These are phyloP conservation scores for Azolla pinnata DNA, from an alignment of 75 land plant species.

Conservation along the genomic window DNA sequence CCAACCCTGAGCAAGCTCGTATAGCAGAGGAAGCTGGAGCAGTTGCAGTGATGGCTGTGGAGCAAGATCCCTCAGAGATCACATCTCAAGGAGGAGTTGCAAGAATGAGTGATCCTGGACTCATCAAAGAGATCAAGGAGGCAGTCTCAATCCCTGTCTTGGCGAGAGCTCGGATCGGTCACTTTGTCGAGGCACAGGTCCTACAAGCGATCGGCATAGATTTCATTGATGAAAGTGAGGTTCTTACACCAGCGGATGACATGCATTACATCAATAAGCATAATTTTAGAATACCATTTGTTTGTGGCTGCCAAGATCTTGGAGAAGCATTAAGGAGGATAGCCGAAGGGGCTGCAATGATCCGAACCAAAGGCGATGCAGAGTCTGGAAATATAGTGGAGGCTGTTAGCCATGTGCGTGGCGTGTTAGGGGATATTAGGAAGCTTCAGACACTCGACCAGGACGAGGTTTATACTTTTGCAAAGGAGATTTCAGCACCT, in stretches of 20 bases:
- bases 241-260: conserved; percentile 73
- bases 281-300: conserved; percentile 51
- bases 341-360: conserved; percentile 54
- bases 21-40: conserved; percentile 81
- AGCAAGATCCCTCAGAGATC: conserved; percentile 75
- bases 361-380: conserved; percentile 88
- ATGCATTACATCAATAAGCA: conserved; percentile 87
- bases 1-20: conserved; percentile 60
- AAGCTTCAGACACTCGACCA: conserved; percentile 29
- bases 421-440: conserved; percentile 25
- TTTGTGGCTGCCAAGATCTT: conserved; percentile 25
- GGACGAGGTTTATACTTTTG: conserved; percentile 36
- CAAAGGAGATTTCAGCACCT: conserved; percentile 31
- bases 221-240: conserved; percentile 84
- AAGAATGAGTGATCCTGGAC: conserved; percentile 66
- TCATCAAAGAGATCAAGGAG: conserved; percentile 74
- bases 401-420: conserved; percentile 77
- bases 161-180: conserved; percentile 84
- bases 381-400: conserved; percentile 87
- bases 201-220: conserved; percentile 75
- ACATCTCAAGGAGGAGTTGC: conserved; percentile 72
- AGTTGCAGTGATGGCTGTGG: conserved; percentile 68
- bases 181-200: conserved; percentile 81
- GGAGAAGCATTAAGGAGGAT: conserved; percentile 33
- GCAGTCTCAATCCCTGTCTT: conserved; percentile 76